Base-by-base conservation (phyloP, 1,284 basidiomycete species). In the Gastroboletus turbinatus region DNA sequence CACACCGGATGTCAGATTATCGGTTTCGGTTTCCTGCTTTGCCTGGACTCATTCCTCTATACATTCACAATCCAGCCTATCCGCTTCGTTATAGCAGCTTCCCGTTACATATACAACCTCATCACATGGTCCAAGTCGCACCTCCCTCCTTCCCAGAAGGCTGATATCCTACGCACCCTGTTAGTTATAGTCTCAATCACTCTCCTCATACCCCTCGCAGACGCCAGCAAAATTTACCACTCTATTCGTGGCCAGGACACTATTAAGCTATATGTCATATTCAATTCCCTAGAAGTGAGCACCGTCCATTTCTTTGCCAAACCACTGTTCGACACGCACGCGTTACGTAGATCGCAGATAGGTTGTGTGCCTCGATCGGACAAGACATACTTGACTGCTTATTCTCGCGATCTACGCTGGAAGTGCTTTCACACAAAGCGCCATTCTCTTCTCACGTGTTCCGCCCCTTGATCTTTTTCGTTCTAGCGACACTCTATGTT, bases 251-350 rank as follows among this genome's bases (percentile, higher is more conserved):
- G 96, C 0, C 97, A 99, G 74, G 95, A 98, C 67, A 96, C 93
- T 3, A 96, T 99, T 78, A 99, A 99, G 77, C 78, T 99, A 53
- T 98, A 98, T 76, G 97, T 99, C 60, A 98, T 99, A 58, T 99
- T 98, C 78, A 99, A 98, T 72, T 96, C 94, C 10, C 80, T 98
- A 16, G 95, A 97, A 82, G 94, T 94, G 73, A 52, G 80, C 60
- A 43, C 46, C 49, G 35, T 56, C 32, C 19, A 17, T 50, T 25
- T 40, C 29, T 48, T 49, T 23, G 25, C 11, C n/a, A 19, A 17
- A 44, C 19, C 21, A 19, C 19, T 6, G 4, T 46, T 55, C 25
- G 33, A 59, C n/a, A 29, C 11, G 17, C 25, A 19, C 11, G 36
- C 30, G 33, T 16, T 17, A 32, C 16, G 2, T 45, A 98, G 94